These are phyloP conservation scores for Diaporthe ampelina DNA, from an alignment of 2,329 filamentous ascomycete genomes.

Conservation along the genomic window DNA sequence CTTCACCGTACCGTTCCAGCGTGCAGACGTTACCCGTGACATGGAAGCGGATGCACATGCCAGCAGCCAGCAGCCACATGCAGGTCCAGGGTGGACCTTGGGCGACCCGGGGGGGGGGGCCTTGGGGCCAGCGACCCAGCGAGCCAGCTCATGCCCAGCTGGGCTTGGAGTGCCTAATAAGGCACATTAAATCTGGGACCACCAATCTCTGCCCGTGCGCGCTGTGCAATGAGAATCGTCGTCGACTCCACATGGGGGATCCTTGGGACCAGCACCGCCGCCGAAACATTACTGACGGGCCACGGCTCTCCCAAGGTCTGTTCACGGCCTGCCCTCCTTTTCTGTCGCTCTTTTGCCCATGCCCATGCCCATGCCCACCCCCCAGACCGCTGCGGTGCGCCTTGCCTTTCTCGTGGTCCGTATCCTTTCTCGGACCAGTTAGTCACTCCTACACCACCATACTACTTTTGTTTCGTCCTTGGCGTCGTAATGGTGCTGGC, in stretches of 20 bases:
- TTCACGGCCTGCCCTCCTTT: constrained; percentile 25
- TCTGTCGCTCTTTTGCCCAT: neutral
- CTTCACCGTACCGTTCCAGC: neutral
- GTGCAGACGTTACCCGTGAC: neutral
- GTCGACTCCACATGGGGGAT: constrained; percentile 29
- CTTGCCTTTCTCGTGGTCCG: constrained; percentile 1
- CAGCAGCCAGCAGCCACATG: constrained; percentile 21
- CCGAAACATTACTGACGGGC: constrained; percentile 9
- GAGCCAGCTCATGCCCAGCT: constrained; percentile 23
- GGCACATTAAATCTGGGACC: constrained; percentile 25
- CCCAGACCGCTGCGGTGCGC: neutral
- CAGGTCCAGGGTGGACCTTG: constrained; percentile 13
- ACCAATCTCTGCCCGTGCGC: constrained; percentile 20
- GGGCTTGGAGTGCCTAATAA: constrained; percentile 1
- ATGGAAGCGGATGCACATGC: constrained; percentile 19
- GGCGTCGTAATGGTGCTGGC: constrained; percentile 14
- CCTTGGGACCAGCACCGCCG: constrained; percentile 23
- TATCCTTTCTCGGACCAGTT: neutral
- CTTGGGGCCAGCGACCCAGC: too few species aligned
- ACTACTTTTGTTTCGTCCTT: constrained; percentile 13
- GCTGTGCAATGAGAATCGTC: constrained; percentile 24
- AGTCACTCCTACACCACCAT: neutral
- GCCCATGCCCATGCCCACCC: too few species aligned
- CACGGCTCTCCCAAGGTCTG: neutral
- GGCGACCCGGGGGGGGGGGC: neutral